A percentile compares a stretch with the other conserved stretches of the same genome.
phyloP scores from a whole-genome alignment of 345 rosid genomes.

The Dipteronia sinensis region DNA sequence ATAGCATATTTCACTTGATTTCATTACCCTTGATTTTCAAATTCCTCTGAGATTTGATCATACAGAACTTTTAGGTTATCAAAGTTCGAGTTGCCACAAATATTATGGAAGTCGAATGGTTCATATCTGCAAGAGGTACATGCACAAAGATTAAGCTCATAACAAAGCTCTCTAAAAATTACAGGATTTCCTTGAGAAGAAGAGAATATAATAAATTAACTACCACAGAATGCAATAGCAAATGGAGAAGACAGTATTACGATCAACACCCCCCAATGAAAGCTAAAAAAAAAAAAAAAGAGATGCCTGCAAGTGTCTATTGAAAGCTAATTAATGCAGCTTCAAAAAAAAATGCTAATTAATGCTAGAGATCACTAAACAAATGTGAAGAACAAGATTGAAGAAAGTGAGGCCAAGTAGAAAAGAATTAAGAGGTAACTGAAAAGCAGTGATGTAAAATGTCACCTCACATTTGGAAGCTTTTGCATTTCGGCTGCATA shows the following conservation, averaged over 20 bases:
- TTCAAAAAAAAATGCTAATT: no score
- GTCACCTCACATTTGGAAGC: slow-evolving; percentile 90
- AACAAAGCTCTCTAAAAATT: background rate
- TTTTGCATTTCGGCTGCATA: slow-evolving; percentile 77
- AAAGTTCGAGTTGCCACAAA: slow-evolving; percentile 85
- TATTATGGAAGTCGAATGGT: slow-evolving; percentile 80
- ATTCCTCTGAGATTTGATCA: slow-evolving; percentile 71
- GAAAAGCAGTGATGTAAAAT: slow-evolving; percentile 20
- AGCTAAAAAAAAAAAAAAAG: background rate
- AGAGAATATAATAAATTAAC: background rate
- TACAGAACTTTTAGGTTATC: slow-evolving; percentile 72
- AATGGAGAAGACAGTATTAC: slow-evolving; percentile 2
- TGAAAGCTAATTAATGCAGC: background rate
- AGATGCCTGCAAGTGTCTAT: background rate
- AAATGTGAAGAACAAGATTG: slow-evolving; percentile 8
- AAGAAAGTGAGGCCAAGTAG: background rate
- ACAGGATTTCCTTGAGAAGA: background rate
- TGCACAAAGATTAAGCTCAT: slow-evolving; percentile 7
- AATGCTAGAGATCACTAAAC: background rate
- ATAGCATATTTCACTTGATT: slow-evolving; percentile 18
- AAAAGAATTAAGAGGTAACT: background rate
- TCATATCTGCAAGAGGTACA: slow-evolving; percentile 59
- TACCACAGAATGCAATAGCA: slow-evolving; percentile 3
- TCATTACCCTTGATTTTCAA: slow-evolving; percentile 83
- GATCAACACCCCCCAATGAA: background rate